phyloP scores from a whole-genome alignment of 140 eudicot genomes.

The Senecio squalidus region DNA sequence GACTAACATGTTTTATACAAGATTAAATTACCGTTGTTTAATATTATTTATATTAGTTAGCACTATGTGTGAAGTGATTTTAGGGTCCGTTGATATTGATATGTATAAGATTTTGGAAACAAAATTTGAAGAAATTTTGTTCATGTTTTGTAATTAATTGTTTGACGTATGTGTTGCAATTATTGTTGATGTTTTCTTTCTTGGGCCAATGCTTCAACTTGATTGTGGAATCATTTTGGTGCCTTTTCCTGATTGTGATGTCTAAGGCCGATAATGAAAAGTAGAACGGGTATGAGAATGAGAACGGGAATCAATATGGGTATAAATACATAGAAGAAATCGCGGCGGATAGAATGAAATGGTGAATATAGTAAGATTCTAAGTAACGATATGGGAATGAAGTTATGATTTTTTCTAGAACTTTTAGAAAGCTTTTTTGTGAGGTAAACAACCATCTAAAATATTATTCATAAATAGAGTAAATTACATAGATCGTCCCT shows the following conservation, averaged over 20 bases:
- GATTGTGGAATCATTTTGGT: slow-evolving; percentile 4
- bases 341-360: too few species aligned
- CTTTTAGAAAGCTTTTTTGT: too few species aligned
- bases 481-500: too few species aligned
- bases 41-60: not conserved
- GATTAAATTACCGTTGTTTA: not conserved
- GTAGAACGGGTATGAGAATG: too few species aligned
- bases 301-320: too few species aligned
- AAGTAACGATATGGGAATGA: too few species aligned
- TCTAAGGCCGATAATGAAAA: not conserved
- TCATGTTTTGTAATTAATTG: not conserved
- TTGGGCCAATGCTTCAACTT: not conserved
- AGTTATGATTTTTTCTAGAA: too few species aligned
- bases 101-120: not conserved
- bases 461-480: too few species aligned
- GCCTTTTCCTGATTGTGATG: not conserved
- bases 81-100: not conserved
- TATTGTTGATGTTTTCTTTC: slow-evolving; percentile 1
- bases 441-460: too few species aligned
- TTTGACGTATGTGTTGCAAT: slow-evolving; percentile 1
- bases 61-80: not conserved
- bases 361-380: too few species aligned
- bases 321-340: too few species aligned
- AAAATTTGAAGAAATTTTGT: not conserved
- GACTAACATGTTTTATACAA: not conserved